Evolutionary conservation across 2,329 filamentous ascomycete genomes (phyloP), one percentile per base, ranked within the genome.

Genomic region (Bipolaris victoriae): DNA sequence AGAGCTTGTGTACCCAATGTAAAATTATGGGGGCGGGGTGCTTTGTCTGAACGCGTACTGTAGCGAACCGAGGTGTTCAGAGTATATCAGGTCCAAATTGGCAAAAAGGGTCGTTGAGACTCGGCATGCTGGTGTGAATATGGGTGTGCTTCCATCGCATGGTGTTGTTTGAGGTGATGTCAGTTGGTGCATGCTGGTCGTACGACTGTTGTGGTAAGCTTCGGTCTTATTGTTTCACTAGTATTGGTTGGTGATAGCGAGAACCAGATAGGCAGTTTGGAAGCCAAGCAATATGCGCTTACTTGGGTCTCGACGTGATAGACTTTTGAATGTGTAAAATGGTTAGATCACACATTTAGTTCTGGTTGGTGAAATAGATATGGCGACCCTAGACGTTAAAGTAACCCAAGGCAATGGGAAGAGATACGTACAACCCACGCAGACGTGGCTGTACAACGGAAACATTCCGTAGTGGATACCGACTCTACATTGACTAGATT

Each of bases 71-170:
- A 20, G 20, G 2, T 16, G 37, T 40, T 40, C 9, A 7, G 37
- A 15, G 16, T 13, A 40, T 11, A 16, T 40, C 18, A 5, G 16
- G 36, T 13, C 29, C 29, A 16, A 16, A 2, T 16, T 39, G 36
- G 7, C 36, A 9, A 16, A 16, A 9, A 16, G 6, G 16, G 36
- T 16, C 7, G 15, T 36, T 16, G 37, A 45, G 61, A 59, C 47
- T 64, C 55, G 58, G 62, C 58, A 55, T 65, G 48, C 58, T 62
- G 39, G 13, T 57, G 52, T 18, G n/a, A 55, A 61, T 22, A 63
- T 60, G 50, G 48, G 20, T 3, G 10, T 7, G 37, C 11, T 20
- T 9, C 6, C 2, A 41, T 39, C 2, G 3, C 40, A 6, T 24
- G 22, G 22, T 40, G 15, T 16, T 10, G 2, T 10, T 40, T 10